These are phyloP conservation scores for Saraca asoca DNA, from an alignment of 331 rosid genomes.

Conservation along the genomic window DNA sequence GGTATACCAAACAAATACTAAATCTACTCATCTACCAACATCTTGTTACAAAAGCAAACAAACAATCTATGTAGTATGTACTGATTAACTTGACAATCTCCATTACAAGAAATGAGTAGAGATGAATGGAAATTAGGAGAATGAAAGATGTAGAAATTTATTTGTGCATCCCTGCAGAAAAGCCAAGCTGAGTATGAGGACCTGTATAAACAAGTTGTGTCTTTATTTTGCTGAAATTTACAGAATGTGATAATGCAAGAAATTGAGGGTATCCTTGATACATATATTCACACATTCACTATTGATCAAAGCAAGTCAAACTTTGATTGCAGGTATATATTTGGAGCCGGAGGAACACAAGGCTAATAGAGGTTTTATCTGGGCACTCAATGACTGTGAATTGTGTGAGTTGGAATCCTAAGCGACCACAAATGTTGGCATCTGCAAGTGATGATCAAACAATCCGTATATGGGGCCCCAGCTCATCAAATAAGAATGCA, in stretches of 20 bases:
- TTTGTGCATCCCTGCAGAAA: no score
- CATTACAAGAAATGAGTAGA: not conserved
- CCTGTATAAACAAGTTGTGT: no score
- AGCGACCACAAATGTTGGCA: constrained; percentile 74
- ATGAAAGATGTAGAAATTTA: no score
- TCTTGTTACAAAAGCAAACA: not conserved
- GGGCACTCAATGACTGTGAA: constrained; percentile 82
- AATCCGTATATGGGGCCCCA: constrained; percentile 80
- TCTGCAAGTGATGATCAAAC: constrained; percentile 84
- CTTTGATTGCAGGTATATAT: constrained; percentile 64
- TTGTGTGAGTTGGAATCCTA: constrained; percentile 87
- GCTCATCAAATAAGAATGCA: constrained; percentile 26
- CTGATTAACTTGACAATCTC: not conserved
- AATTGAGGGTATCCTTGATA: no score
- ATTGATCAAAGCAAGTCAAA: constrained; percentile 19
- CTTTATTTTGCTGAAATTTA: no score
- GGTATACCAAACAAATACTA: no score
- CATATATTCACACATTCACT: not conserved
- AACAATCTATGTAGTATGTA: not conserved
- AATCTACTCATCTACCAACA: no score
- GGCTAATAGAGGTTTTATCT: constrained; percentile 65
- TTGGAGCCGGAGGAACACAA: constrained; percentile 57
- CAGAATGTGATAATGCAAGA: no score
- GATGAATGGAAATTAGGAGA: no score
- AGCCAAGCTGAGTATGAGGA: no score